Percentiles rank a stretch among this genome's conserved stretches.
phyloP scores from a whole-genome alignment of 495 filamentous ascomycete species.

The Tricharina praecox region DNA sequence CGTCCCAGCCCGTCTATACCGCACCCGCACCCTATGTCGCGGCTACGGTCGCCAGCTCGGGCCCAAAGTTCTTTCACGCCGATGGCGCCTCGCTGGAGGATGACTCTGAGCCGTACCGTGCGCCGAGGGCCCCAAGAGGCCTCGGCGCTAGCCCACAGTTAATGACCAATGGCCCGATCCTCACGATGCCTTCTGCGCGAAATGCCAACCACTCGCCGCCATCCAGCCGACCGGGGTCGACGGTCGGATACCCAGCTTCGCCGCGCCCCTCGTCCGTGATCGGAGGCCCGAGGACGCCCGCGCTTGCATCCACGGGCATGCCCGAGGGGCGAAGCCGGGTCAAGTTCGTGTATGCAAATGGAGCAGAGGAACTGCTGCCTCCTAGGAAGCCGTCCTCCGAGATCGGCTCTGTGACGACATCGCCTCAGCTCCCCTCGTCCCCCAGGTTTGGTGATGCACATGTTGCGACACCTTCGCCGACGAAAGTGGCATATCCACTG shows the following conservation, averaged over 20 bases:
- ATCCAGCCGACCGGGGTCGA: conserved; percentile 12
- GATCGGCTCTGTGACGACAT: conserved; percentile 14
- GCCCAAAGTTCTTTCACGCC: conserved; percentile 22
- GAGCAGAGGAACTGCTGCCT: conserved; percentile 22
- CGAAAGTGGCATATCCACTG: conserved; percentile 7
- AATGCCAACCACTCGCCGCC: not conserved
- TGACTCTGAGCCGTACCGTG: conserved; percentile 12
- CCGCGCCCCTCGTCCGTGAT: conserved; percentile 7
- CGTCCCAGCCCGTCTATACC: conserved; percentile 9
- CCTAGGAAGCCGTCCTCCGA: conserved; percentile 20
- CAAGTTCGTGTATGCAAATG: conserved; percentile 27
- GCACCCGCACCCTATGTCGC: conserved; percentile 10
- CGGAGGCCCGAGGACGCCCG: conserved; percentile 9
- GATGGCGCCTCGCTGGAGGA: conserved; percentile 17
- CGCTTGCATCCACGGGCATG: conserved; percentile 10
- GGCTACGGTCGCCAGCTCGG: too few relatives aligned
- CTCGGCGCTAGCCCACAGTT: conserved; percentile 16
- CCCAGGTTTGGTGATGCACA: not conserved
- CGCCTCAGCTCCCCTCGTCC: conserved; percentile 15
- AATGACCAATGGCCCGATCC: conserved; percentile 10
- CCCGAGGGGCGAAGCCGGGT: conserved; percentile 17
- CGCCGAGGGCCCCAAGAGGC: not conserved
- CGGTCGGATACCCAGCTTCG: conserved; percentile 13
- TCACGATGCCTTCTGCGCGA: conserved; percentile 11
- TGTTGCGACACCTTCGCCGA: conserved; percentile 12